Conservation (phyloP, 1,139 yeast genomes). For the Pichia sp. region DNA sequence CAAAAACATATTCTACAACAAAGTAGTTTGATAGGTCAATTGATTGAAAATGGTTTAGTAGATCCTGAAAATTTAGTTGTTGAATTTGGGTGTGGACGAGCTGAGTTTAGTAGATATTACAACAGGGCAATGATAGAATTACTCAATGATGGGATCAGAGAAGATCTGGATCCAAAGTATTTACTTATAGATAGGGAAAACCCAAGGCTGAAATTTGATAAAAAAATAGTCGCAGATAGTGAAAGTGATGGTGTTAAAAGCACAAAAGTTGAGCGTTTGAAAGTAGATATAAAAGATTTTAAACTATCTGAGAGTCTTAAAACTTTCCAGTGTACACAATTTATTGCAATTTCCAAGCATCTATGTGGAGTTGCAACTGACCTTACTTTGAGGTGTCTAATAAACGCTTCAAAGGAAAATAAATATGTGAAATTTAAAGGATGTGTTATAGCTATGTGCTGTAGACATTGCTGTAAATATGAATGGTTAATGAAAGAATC, state of each 20-base stretch:
- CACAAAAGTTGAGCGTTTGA: slow-evolving; percentile 39
- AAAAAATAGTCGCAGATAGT: slow-evolving; percentile 38
- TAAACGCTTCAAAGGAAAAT: slow-evolving; percentile 28
- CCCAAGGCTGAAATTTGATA: slow-evolving; percentile 72
- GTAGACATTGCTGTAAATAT: slow-evolving; percentile 74
- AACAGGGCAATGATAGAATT: slow-evolving; percentile 33
- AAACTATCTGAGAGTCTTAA: slow-evolving; percentile 41
- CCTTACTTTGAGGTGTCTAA: slow-evolving; percentile 61
- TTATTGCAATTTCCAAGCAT: slow-evolving; percentile 74
- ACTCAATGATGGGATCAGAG: slow-evolving; percentile 28
- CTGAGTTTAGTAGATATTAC: slow-evolving; percentile 71
- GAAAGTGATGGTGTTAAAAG: slow-evolving; percentile 39
- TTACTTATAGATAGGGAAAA: slow-evolving; percentile 72
- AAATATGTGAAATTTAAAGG: slow-evolving; percentile 34
- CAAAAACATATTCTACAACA: slow-evolving; percentile 80
- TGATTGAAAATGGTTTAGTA: slow-evolving; percentile 40
- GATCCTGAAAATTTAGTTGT: slow-evolving; percentile 33
- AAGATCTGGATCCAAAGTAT: slow-evolving; percentile 26
- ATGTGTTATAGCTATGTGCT: slow-evolving; percentile 83
- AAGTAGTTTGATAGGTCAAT: slow-evolving; percentile 67
- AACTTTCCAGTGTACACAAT: slow-evolving; percentile 24
- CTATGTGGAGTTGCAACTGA: slow-evolving; percentile 94
- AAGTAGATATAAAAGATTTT: slow-evolving; percentile 76
- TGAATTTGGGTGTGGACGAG: slow-evolving; percentile 91
- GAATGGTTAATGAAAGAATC: slow-evolving; percentile 47